Base-by-base conservation (phyloP, 1,284 basidiomycete species). In the Takashimella tepidaria region DNA sequence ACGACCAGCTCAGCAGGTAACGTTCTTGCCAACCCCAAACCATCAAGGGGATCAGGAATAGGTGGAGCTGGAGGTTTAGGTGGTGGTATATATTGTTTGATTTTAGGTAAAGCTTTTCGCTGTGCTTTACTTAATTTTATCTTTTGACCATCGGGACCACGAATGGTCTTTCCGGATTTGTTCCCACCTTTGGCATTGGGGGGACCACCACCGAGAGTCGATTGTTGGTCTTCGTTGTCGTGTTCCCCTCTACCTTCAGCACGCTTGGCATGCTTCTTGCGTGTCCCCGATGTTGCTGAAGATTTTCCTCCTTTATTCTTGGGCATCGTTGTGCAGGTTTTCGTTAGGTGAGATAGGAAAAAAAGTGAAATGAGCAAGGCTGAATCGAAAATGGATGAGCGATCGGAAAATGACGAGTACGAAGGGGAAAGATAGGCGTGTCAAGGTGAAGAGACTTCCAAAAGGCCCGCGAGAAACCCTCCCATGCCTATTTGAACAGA, bases 31-130 rank as follows among this genome's bases (percentile, higher is more conserved):
- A 97, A 79, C 0, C 92, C 92, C 21, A 86, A 84, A 0, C 86
- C 84, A 69, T 98, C 95, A 49, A 98, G 81, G 4, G 96, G 96
- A 79, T 98, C 92, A 13, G 85, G 88, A 50, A 86, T 83, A 0
- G 86, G 82, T 19, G 91, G 88, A 0, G 84, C 83, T 25, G 92
- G 92, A 60, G 92, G 92, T 69, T 92, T 93, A 0, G 84, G 81
- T 0, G 92, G 92, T 1, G 88, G 86, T 47, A 92, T 86, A 73
- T 89, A 96, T 59, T 82, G 83, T 74, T 85, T 86, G 59, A 78
- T 70, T 72, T 82, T 83, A 49, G 84, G 83, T 20, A 70, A 49
- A 5, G 72, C 73, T 55, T 70, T 71, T 55, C 71, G 69, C 51
- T 73, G 69, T 23, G 73, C 70, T 57, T 75, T 72, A 24, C 60